These are phyloP conservation scores for Stemphylium vesicarium DNA, from an alignment of 2,329 filamentous ascomycete genomes.

Conservation along the genomic window DNA sequence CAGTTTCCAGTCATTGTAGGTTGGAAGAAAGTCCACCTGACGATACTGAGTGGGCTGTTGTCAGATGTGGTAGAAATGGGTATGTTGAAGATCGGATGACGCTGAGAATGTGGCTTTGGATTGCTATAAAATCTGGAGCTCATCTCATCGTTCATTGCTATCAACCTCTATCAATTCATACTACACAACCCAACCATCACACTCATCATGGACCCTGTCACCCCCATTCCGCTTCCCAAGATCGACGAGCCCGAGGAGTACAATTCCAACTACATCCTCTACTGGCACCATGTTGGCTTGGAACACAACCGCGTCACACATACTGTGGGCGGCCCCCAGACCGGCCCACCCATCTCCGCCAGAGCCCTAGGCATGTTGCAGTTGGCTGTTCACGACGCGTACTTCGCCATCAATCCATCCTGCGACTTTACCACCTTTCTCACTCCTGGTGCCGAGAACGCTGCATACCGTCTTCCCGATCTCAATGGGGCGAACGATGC, in stretches of 20 bases:
- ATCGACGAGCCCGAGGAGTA: constrained; percentile 19
- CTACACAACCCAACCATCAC: not conserved
- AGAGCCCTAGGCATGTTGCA: constrained; percentile 31
- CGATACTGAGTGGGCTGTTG: not conserved
- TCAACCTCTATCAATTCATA: not conserved
- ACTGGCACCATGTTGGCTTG: constrained; percentile 20
- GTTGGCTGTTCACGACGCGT: constrained; percentile 33
- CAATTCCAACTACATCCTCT: constrained; percentile 19
- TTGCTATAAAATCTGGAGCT: not conserved
- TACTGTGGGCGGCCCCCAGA: constrained; percentile 16
- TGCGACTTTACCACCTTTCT: constrained; percentile 23
- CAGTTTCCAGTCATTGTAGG: not conserved
- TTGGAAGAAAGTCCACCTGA: not conserved
- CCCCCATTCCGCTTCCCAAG: constrained; percentile 13
- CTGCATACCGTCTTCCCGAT: constrained; percentile 17
- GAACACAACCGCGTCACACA: constrained; percentile 22
- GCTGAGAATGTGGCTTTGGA: too few relatives aligned
- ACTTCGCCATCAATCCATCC: constrained; percentile 30
- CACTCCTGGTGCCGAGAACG: constrained; percentile 2
- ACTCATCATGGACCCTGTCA: constrained; percentile 2
- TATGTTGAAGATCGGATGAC: not conserved
- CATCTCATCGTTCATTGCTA: not conserved
- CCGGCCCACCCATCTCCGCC: constrained; percentile 19
- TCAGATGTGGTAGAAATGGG: not conserved
- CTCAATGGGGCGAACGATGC: constrained; percentile 20